Conservation (phyloP, 306 rosid genomes). For the Sindora glabra region DNA sequence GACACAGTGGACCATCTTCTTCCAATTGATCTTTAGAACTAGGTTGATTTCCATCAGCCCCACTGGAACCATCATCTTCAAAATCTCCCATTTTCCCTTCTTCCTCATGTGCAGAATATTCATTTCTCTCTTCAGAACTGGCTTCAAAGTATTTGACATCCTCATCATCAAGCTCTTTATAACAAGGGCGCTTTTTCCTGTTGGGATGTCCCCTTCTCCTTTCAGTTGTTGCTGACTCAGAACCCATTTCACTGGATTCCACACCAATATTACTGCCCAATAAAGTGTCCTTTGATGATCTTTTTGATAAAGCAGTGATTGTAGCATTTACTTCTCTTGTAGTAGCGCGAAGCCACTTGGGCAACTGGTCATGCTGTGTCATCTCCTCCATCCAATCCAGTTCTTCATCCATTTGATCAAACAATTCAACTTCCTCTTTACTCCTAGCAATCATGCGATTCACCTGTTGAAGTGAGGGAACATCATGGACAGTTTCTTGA, state of each 20-base stretch:
- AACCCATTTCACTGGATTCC: conserved; percentile 64
- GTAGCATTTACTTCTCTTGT: conserved; percentile 73
- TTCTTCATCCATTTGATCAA: conserved; percentile 98
- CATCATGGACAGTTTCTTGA: conserved; percentile 91
- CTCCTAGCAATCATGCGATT: conserved; percentile 99
- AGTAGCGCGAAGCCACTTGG: conserved; percentile 82
- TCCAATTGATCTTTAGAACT: conserved; percentile 50
- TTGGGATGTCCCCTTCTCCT: conserved; percentile 82
- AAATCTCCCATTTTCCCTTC: conserved; percentile 78
- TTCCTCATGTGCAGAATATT: conserved; percentile 74
- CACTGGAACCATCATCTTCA: conserved; percentile 78
- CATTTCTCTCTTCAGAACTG: conserved; percentile 82
- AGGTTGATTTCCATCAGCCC: conserved; percentile 56
- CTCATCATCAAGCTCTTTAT: conserved; percentile 89
- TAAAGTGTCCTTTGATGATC: conserved; percentile 53
- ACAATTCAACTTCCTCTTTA: conserved; percentile 75
- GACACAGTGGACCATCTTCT: conserved; percentile 51
- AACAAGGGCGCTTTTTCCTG: conserved; percentile 57
- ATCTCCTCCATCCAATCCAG: conserved; percentile 86
- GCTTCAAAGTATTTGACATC: conserved; percentile 76
- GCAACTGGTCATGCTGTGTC: conserved; percentile 77
- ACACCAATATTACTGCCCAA: conserved; percentile 46
- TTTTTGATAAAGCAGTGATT: conserved; percentile 69
- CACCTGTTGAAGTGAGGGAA: conserved; percentile 89
- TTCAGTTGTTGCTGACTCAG: conserved; percentile 62